These are phyloP conservation scores for Alternaria tenuissima DNA, from an alignment of 2,329 filamentous ascomycete genomes.

Conservation along the genomic window DNA sequence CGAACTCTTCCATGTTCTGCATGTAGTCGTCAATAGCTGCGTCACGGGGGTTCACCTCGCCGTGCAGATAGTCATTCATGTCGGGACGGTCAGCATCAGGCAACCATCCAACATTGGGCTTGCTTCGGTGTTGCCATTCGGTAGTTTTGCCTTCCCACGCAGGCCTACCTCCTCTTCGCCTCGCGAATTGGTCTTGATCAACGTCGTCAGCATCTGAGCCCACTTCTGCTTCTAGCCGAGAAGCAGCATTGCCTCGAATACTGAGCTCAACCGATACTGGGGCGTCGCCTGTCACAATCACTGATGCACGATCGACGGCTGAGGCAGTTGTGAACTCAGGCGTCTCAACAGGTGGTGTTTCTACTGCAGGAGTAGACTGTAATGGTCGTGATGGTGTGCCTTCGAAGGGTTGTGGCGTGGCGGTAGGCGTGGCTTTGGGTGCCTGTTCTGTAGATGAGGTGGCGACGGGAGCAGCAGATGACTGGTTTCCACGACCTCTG, in stretches of 20 bases:
- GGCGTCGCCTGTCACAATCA: not conserved
- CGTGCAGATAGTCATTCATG: slow-evolving; percentile 32
- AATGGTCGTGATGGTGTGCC: not conserved
- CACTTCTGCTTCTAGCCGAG: slow-evolving; percentile 9
- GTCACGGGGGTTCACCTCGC: slow-evolving; percentile 31
- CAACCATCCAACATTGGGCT: slow-evolving; percentile 49
- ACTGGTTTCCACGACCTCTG: slow-evolving; percentile 35
- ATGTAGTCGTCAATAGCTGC: slow-evolving; percentile 73
- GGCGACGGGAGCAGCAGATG: slow-evolving; percentile 10
- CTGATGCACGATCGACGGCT: slow-evolving; percentile 3
- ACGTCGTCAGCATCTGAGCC: slow-evolving; percentile 38
- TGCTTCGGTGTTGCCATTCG: slow-evolving; percentile 46
- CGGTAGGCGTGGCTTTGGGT: not conserved
- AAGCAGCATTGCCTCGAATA: slow-evolving; percentile 14
- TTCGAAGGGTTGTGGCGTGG: not conserved
- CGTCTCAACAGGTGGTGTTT: not conserved
- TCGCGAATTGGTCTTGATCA: slow-evolving; percentile 31
- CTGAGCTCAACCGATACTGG: slow-evolving; percentile 15
- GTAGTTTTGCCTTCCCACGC: slow-evolving; percentile 42
- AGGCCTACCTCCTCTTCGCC: slow-evolving; percentile 37
- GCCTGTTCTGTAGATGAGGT: not conserved
- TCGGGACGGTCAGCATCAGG: slow-evolving; percentile 31
- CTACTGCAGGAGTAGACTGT: not conserved
- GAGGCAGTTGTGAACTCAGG: slow-evolving; percentile 11
- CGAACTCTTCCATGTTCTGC: slow-evolving; percentile 66